Percentiles rank a stretch among this genome's conserved stretches.
Conservation (phyloP, 768 basidiomycete genomes). For the Lentinula detonsa region DNA sequence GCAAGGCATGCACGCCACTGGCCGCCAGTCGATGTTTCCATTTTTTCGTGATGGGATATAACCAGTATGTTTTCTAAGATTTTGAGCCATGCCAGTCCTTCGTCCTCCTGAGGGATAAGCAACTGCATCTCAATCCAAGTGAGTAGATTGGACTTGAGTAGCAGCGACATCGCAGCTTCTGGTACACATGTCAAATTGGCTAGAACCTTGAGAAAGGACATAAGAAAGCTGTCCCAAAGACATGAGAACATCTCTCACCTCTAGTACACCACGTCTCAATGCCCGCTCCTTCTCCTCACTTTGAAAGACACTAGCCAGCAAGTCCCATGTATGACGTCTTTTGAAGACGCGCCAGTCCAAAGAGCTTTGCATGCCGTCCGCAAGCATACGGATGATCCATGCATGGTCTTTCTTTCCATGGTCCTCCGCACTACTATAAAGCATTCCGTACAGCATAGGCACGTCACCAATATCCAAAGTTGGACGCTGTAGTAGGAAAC, state of each 20-base stretch:
- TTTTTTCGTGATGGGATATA: constrained; percentile 40
- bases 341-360: constrained; percentile 81
- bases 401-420: constrained; percentile 84
- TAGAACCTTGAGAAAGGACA: constrained; percentile 45
- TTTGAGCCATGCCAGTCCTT: constrained; percentile 56
- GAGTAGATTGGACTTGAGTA: constrained; percentile 67
- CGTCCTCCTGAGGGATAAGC: constrained; percentile 23
- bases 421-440: constrained; percentile 67
- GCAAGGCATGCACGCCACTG: constrained; percentile 56
- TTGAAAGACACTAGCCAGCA: constrained; percentile 79
- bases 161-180: constrained; percentile 63
- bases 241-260: constrained; percentile 34
- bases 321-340: constrained; percentile 83
- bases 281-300: constrained; percentile 47
- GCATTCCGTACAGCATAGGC: constrained; percentile 84
- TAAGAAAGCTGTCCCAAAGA: background rate
- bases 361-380: constrained; percentile 70
- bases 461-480: constrained; percentile 77
- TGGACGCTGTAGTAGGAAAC: constrained; percentile 88
- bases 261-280: constrained; percentile 56
- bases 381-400: constrained; percentile 83
- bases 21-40: constrained; percentile 47
- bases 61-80: constrained; percentile 60
- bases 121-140: constrained; percentile 83
- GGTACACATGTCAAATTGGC: constrained; percentile 67